Evolutionary conservation across 768 basidiomycete species (phyloP).

Genomic region (Guyanaporus albipodus): DNA sequence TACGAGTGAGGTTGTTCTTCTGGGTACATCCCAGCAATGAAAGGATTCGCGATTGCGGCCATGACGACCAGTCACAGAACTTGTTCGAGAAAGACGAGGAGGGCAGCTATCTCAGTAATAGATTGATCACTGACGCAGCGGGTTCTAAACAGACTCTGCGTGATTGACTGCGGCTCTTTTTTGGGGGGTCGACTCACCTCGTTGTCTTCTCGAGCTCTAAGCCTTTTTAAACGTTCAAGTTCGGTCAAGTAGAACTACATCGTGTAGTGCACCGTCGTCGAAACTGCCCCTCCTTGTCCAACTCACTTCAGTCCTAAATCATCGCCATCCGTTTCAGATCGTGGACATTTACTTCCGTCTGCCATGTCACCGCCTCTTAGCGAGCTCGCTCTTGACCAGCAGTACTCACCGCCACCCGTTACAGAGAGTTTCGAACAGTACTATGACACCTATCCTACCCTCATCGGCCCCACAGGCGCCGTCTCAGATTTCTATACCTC

Average conservation of each 20-base stretch:
- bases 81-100: slow-evolving; percentile 4
- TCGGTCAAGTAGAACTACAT: slow-evolving; percentile 13
- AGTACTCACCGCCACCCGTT: slow-evolving; percentile 4
- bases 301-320: slow-evolving; percentile 8
- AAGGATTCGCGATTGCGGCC: slow-evolving; percentile 10
- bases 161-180: slow-evolving; percentile 14
- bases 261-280: slow-evolving; percentile 15
- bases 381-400: slow-evolving; percentile 20
- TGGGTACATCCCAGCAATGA: slow-evolving; percentile 5
- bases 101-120: neutral
- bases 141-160: slow-evolving; percentile 16
- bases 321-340: slow-evolving; percentile 24
- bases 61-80: slow-evolving; percentile 29
- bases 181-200: slow-evolving; percentile 22
- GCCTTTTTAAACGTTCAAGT: slow-evolving; percentile 22
- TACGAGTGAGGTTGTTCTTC: slow-evolving; percentile 8
- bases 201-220: slow-evolving; percentile 19
- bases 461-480: slow-evolving; percentile 12
- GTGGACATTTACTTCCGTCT: slow-evolving; percentile 17
- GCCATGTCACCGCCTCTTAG: slow-evolving; percentile 25
- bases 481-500: slow-evolving; percentile 23
- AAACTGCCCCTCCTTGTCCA: slow-evolving; percentile 4
- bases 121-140: slow-evolving; percentile 21
- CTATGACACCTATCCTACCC: slow-evolving; percentile 20
- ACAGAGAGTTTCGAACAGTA: slow-evolving; percentile 19